Conservation (phyloP, 805 yeast genomes). For the Kurtzmaniella cleridarum region DNA sequence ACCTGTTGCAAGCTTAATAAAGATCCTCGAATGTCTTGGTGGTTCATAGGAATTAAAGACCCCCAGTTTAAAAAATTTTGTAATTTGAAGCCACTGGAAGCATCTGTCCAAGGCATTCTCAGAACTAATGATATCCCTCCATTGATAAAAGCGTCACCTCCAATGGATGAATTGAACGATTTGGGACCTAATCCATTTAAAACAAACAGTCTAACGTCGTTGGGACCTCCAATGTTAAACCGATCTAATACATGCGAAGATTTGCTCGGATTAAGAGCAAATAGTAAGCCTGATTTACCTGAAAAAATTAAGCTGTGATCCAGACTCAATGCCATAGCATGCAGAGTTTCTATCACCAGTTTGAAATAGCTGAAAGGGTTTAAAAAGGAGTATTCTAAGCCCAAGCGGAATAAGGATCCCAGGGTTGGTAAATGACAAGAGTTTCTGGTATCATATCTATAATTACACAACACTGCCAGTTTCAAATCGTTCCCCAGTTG, state of each 20-base stretch:
- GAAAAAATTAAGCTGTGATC: constrained; percentile 20
- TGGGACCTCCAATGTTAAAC: constrained; percentile 56
- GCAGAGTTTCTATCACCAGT: constrained; percentile 33
- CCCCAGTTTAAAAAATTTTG: constrained; percentile 49
- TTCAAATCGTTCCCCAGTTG: constrained; percentile 45
- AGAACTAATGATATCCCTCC: constrained; percentile 43
- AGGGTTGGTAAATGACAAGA: constrained; percentile 35
- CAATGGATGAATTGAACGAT: constrained; percentile 42
- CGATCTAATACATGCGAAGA: constrained; percentile 44
- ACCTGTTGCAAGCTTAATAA: constrained; percentile 1
- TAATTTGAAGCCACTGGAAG: constrained; percentile 42
- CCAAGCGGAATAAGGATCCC: constrained; percentile 35
- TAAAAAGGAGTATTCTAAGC: constrained; percentile 25
- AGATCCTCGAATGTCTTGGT: constrained; percentile 5
- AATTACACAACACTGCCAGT: constrained; percentile 35
- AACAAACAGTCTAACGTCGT: constrained; percentile 49
- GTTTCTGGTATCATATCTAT: constrained; percentile 42
- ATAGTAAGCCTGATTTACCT: constrained; percentile 29
- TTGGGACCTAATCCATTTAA: constrained; percentile 54
- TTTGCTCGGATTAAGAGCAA: constrained; percentile 10
- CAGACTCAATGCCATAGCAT: constrained; percentile 18
- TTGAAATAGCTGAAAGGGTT: constrained; percentile 36
- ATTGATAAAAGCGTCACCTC: constrained; percentile 46
- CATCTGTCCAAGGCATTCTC: constrained; percentile 35
- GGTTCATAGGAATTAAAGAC: constrained; percentile 27